Conservation (phyloP, 2,329 filamentous ascomycete genomes). For the Paecilomyces dactylethromorphus region DNA sequence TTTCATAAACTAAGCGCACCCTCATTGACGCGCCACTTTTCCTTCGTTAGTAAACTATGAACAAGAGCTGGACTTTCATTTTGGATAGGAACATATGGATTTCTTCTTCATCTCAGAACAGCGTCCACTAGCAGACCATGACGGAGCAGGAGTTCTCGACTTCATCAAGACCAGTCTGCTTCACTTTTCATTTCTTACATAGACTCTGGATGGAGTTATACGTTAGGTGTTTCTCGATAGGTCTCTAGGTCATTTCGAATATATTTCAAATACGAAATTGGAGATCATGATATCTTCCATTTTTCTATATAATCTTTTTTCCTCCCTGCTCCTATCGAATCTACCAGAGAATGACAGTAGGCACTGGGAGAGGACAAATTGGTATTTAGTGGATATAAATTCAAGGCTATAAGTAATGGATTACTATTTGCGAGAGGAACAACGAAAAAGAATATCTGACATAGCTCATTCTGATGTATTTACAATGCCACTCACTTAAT, state of each 20-base stretch:
- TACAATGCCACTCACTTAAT: too few species aligned
- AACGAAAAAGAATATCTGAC: too few species aligned
- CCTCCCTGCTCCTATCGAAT: too few species aligned
- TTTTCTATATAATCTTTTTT: too few species aligned
- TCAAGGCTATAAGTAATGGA: too few species aligned
- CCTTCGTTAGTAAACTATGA: neutral
- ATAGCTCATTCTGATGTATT: too few species aligned
- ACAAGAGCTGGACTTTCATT: neutral
- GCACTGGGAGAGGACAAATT: too few species aligned
- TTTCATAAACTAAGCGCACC: neutral
- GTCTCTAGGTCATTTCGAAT: neutral
- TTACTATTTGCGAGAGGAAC: too few species aligned
- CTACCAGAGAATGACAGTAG: too few species aligned
- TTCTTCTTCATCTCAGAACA: neutral
- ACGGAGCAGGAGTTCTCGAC: neutral
- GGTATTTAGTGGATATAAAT: too few species aligned
- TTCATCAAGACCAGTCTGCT: neutral
- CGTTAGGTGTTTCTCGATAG: neutral
- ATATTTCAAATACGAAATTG: too few species aligned
- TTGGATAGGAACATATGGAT: neutral
- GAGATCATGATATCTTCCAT: too few species aligned
- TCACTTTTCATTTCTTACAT: conserved; percentile 10
- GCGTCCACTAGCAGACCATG: neutral
- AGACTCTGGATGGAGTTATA: neutral
- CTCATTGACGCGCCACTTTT: neutral